These are phyloP conservation scores for Viridothelium virens DNA, from an alignment of 495 filamentous ascomycete genomes.

Conservation along the genomic window DNA sequence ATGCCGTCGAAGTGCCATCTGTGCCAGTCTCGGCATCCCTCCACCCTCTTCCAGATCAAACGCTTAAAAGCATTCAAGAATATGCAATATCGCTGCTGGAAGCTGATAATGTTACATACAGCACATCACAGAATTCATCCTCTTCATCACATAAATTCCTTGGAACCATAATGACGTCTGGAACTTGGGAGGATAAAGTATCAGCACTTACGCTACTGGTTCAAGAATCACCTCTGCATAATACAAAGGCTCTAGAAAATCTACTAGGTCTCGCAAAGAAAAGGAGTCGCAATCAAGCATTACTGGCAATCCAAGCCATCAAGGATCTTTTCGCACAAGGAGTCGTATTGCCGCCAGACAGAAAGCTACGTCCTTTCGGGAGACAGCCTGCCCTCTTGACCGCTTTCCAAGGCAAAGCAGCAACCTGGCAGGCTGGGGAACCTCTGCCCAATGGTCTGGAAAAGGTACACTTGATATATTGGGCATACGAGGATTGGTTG, in stretches of 20 bases:
- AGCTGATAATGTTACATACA: constrained; percentile 60
- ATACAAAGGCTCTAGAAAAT: constrained; percentile 75
- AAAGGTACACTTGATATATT: constrained; percentile 68
- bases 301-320: constrained; percentile 82
- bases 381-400: constrained; percentile 68
- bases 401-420: constrained; percentile 51
- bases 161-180: constrained; percentile 90
- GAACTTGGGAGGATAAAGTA: constrained; percentile 92
- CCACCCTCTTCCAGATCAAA: constrained; percentile 42
- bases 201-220: constrained; percentile 87
- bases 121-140: constrained; percentile 42
- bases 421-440: constrained; percentile 57
- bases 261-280: constrained; percentile 75
- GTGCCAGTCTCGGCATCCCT: constrained; percentile 49
- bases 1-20: constrained; percentile 53
- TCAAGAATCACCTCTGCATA: constrained; percentile 93
- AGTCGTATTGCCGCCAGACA: constrained; percentile 69
- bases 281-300: constrained; percentile 82
- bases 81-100: constrained; percentile 69
- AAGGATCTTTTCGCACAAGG: constrained; percentile 92
- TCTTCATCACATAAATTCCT: constrained; percentile 89
- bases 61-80: constrained; percentile 63
- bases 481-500: constrained; percentile 92
- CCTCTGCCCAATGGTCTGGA: constrained; percentile 61
- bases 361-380: constrained; percentile 71